Conservation (phyloP, 495 filamentous ascomycete genomes). For the Podospora sp. region DNA sequence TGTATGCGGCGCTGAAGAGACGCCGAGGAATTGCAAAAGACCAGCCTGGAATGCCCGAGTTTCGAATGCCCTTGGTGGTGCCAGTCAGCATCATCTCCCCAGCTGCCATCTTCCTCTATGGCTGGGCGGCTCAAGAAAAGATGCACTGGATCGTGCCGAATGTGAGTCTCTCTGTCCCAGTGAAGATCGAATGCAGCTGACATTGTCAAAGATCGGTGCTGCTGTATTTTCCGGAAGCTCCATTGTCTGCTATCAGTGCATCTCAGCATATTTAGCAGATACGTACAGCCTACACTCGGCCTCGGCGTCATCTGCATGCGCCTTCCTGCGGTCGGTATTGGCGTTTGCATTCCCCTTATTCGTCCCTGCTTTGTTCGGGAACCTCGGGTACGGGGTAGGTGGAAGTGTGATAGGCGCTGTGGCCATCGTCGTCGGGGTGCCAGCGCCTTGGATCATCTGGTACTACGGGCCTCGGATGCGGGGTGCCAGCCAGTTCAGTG, state of each 20-base stretch:
- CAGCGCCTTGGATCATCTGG: conserved; percentile 21
- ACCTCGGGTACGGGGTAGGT: conserved; percentile 13
- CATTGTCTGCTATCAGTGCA: conserved; percentile 23
- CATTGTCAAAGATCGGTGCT: conserved; percentile 5
- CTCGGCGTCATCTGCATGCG: conserved; percentile 19
- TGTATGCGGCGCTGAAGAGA: conserved; percentile 26
- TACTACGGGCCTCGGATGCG: conserved; percentile 14
- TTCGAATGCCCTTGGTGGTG: conserved; percentile 33
- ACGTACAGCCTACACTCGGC: conserved; percentile 21
- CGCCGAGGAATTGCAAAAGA: conserved; percentile 5
- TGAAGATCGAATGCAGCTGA: neutral
- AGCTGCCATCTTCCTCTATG: conserved; percentile 43
- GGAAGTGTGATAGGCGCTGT: conserved; percentile 14
- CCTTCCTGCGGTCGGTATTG: conserved; percentile 15
- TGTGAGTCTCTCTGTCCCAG: neutral
- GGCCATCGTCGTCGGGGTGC: conserved; percentile 14
- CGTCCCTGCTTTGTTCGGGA: conserved; percentile 19
- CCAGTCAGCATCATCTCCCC: conserved; percentile 27
- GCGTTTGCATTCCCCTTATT: conserved; percentile 21
- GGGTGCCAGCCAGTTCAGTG: conserved; percentile 7
- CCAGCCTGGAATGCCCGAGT: conserved; percentile 27
- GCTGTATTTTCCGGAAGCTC: conserved; percentile 11
- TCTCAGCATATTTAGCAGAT: conserved; percentile 19
- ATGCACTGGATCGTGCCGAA: conserved; percentile 34
- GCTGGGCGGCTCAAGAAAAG: conserved; percentile 37